These are phyloP conservation scores for Houttuynia cordata DNA, from an alignment of 164 flowering plant species.

Conservation along the genomic window DNA sequence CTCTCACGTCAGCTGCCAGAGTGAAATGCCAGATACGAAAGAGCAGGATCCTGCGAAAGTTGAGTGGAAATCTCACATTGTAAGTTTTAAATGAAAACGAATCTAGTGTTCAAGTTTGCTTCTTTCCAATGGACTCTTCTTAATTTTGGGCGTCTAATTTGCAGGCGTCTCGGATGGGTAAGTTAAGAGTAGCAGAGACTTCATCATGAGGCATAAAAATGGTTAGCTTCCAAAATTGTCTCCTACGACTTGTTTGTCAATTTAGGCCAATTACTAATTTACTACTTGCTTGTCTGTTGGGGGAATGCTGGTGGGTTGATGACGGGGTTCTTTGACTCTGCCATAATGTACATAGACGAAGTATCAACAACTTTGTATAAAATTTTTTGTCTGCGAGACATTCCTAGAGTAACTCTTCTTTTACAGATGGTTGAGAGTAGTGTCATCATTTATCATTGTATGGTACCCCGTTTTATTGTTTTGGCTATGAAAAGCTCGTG, in stretches of 20 bases:
- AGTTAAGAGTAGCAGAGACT: neutral
- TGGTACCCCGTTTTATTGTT: no score
- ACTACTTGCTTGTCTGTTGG: no score
- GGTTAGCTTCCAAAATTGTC: neutral
- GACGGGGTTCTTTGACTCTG: no score
- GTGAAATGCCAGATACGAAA: conserved; percentile 23
- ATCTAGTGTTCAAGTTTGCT: neutral
- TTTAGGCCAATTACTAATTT: no score
- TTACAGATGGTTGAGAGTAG: no score
- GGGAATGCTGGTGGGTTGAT: no score
- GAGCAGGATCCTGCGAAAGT: conserved; percentile 22
- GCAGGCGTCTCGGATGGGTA: neutral
- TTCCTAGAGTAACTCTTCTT: no score
- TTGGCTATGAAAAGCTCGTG: no score
- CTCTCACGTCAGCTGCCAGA: conserved; percentile 39
- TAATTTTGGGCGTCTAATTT: neutral
- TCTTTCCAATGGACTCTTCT: neutral
- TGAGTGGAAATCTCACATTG: conserved; percentile 80
- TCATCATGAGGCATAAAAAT: neutral
- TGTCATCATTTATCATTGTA: no score
- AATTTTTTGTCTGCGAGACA: no score
- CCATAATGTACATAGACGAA: no score
- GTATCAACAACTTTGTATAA: no score
- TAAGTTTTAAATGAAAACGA: conserved; percentile 23
- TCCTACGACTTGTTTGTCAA: neutral